Evolutionary conservation across 2,329 filamentous ascomycete species (phyloP).

Genomic region (Fusarium tuaranense): DNA sequence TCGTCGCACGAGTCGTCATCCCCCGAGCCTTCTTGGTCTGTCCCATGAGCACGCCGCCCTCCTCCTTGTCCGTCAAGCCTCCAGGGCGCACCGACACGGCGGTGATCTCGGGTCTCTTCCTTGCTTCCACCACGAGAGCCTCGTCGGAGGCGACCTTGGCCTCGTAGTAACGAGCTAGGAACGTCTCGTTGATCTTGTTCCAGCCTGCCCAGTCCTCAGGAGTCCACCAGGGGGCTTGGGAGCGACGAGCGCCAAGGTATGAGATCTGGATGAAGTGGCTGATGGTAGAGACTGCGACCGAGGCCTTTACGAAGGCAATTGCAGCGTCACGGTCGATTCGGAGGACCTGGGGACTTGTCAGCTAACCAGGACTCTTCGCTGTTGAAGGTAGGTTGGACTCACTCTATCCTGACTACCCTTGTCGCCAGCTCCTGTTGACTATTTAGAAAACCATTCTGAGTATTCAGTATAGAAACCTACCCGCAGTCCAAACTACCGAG

Average conservation of each 20-base stretch:
- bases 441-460: conserved; percentile 5
- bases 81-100: conserved; percentile 64
- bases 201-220: conserved; percentile 56
- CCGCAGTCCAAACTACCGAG: conserved; percentile 74
- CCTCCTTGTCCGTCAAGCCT: conserved; percentile 58
- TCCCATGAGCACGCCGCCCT: conserved; percentile 56
- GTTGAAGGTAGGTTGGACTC: neutral
- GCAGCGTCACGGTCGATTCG: conserved; percentile 44
- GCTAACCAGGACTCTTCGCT: neutral
- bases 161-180: conserved; percentile 62
- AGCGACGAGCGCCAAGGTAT: conserved; percentile 63
- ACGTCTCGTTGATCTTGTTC: conserved; percentile 53
- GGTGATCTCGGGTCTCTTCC: conserved; percentile 51
- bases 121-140: conserved; percentile 58
- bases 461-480: conserved; percentile 14
- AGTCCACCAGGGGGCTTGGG: conserved; percentile 63
- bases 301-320: conserved; percentile 39
- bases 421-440: conserved; percentile 33
- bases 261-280: conserved; percentile 71
- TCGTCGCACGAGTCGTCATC: conserved; percentile 64
- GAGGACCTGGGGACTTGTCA: conserved; percentile 33
- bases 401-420: conserved; percentile 56
- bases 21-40: conserved; percentile 52
- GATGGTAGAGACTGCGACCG: conserved; percentile 48
- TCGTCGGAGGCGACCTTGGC: conserved; percentile 69